Percentiles rank a stretch among this genome's conserved stretches.
phyloP scores from a whole-genome alignment of 352 stramenopile species.

The Pilasporangium apinafurcum region DNA sequence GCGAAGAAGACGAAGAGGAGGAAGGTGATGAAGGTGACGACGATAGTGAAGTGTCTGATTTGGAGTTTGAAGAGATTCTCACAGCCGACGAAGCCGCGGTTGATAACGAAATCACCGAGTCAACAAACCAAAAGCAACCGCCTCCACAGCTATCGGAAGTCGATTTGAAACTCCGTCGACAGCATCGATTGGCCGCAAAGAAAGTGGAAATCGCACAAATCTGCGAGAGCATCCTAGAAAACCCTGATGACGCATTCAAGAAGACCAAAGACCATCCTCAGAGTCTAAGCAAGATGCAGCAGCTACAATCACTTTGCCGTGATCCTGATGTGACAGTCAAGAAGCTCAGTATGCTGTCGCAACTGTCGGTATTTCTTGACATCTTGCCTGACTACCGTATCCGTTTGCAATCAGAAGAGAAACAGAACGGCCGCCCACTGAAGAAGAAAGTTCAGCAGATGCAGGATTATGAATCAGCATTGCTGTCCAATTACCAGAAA shows the following conservation, averaged over 20 bases:
- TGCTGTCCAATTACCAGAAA: slow-evolving; percentile 81
- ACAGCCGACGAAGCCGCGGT: slow-evolving; percentile 14
- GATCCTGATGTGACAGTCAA: slow-evolving; percentile 73
- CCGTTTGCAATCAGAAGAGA: slow-evolving; percentile 81
- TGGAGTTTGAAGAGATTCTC: slow-evolving; percentile 83
- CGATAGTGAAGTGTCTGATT: slow-evolving; percentile 53
- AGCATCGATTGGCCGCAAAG: slow-evolving; percentile 63
- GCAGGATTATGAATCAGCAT: slow-evolving; percentile 69
- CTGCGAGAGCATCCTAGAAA: slow-evolving; percentile 86
- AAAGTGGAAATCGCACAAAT: slow-evolving; percentile 87
- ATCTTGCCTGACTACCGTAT: slow-evolving; percentile 95
- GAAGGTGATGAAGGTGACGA: slow-evolving; percentile 22
- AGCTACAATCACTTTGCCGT: slow-evolving; percentile 59
- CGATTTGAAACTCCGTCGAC: slow-evolving; percentile 62
- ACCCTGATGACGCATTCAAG: slow-evolving; percentile 80
- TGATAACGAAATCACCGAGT: slow-evolving; percentile 1
- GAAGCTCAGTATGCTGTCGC: slow-evolving; percentile 88
- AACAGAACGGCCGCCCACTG: slow-evolving; percentile 66
- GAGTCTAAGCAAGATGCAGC: slow-evolving; percentile 73
- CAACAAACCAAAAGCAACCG: slow-evolving; percentile 2
- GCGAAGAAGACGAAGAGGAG: slow-evolving; percentile 28
- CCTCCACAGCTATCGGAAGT: slow-evolving; percentile 24
- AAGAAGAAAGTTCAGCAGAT: slow-evolving; percentile 88
- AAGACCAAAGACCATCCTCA: slow-evolving; percentile 83
- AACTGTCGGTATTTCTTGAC: slow-evolving; percentile 94